Conservation (phyloP, 208 protist genomes). For the Crithidia thermophila region DNA sequence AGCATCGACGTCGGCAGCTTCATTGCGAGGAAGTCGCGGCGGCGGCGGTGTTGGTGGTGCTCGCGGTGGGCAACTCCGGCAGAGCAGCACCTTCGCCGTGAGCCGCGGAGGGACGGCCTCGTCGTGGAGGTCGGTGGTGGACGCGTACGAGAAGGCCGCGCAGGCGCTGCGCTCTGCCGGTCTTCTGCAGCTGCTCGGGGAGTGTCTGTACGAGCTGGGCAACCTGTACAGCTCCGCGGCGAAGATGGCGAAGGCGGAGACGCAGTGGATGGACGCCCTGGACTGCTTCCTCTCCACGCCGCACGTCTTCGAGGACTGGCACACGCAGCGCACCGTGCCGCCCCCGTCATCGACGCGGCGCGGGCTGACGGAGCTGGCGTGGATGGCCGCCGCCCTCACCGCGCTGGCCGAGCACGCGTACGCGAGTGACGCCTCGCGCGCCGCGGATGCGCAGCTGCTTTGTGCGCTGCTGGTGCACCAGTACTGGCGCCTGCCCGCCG, state of each 20-base stretch:
- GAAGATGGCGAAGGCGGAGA: conserved; percentile 50
- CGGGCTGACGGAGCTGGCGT: conserved; percentile 14
- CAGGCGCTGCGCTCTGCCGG: conserved; percentile 50
- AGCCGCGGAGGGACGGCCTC: too few relatives aligned
- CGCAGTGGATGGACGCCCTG: conserved; percentile 67
- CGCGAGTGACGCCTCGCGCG: conserved; percentile 48
- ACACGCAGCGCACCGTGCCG: conserved; percentile 19
- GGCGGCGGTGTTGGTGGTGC: too few relatives aligned
- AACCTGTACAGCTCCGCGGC: conserved; percentile 47
- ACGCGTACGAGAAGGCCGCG: conserved; percentile 49
- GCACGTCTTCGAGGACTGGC: conserved; percentile 58
- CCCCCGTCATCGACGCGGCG: conserved; percentile 1
- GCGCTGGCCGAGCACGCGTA: conserved; percentile 72
- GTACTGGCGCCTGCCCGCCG: conserved; percentile 29
- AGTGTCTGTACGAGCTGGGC: conserved; percentile 77
- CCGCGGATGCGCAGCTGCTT: conserved; percentile 57
- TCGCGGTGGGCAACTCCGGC: too few relatives aligned
- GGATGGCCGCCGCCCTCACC: conserved; percentile 42
- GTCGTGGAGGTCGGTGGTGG: conserved; percentile 42
- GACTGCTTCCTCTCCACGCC: conserved; percentile 71
- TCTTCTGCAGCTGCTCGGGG: conserved; percentile 60
- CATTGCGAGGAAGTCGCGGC: too few relatives aligned
- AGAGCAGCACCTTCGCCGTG: not conserved
- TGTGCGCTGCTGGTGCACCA: conserved; percentile 51
- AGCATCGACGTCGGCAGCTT: not conserved